These are phyloP conservation scores for Trichosphaerium sp. DNA, from an alignment of 78 protist species.

Conservation along the genomic window DNA sequence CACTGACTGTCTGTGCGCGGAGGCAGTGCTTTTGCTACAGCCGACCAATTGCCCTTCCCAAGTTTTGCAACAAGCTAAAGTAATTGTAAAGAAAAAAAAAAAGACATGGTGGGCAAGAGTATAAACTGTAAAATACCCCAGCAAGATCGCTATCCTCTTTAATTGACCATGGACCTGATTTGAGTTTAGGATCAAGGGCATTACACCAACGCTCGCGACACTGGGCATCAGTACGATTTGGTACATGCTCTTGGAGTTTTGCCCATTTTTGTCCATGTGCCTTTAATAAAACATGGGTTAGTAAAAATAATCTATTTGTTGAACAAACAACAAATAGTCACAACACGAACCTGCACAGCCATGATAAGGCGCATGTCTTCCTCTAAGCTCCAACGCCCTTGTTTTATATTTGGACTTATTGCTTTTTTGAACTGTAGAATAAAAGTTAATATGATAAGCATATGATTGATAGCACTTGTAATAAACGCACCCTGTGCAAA, in stretches of 20 bases:
- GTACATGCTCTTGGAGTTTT: constrained; percentile 9
- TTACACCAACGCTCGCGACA: constrained; percentile 50
- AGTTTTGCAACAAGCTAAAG: background rate
- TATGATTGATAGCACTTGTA: too few species aligned
- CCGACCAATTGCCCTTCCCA: constrained; percentile 20
- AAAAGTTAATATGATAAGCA: too few species aligned
- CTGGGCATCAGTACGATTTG: constrained; percentile 35
- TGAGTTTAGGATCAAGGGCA: constrained; percentile 3
- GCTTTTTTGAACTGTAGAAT: too few species aligned
- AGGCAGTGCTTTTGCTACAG: constrained; percentile 1
- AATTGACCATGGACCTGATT: background rate
- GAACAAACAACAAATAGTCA: too few species aligned
- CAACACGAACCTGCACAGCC: too few species aligned
- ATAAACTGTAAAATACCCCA: too few species aligned
- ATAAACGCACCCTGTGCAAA: constrained; percentile 17
- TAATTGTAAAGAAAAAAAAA: too few species aligned
- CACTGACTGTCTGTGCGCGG: constrained; percentile 31
- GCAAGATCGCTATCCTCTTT: constrained; percentile 11
- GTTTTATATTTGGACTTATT: background rate
- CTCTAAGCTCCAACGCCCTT: constrained; percentile 13
- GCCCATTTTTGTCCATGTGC: too few species aligned
- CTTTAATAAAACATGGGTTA: too few species aligned
- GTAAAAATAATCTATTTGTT: background rate
- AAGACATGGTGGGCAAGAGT: too few species aligned
- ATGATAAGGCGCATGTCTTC: too few species aligned